phyloP scores from a whole-genome alignment of 768 basidiomycete genomes.

The Lactarius indigo region DNA sequence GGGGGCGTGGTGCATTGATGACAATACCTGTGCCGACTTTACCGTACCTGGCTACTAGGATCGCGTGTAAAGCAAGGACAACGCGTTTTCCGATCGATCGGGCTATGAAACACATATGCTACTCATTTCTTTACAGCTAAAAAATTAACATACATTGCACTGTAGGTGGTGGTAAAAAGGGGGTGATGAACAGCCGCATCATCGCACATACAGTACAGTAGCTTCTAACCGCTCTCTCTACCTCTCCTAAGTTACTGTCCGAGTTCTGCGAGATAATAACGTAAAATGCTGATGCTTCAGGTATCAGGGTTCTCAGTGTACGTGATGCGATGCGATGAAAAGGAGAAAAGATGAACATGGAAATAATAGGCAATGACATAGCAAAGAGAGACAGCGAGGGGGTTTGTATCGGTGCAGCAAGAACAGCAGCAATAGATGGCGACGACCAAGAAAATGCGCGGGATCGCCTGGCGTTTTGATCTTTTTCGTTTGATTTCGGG shows the following conservation, averaged over 20 bases:
- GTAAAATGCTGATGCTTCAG: conserved; percentile 4
- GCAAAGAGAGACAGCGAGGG: neutral
- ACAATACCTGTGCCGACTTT: too few species aligned
- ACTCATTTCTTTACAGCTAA: neutral
- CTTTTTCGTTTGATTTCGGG: neutral
- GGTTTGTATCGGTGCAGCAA: neutral
- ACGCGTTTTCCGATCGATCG: neutral
- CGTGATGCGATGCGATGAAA: neutral
- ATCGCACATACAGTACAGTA: neutral
- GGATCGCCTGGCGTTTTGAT: neutral
- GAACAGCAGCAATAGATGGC: neutral
- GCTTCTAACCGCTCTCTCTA: neutral
- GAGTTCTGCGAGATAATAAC: neutral
- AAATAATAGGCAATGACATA: neutral
- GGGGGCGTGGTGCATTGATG: neutral
- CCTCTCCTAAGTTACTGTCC: neutral
- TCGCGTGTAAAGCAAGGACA: too few species aligned
- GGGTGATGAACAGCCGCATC: neutral
- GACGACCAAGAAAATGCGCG: neutral
- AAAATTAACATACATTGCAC: neutral
- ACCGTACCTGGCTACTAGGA: too few species aligned
- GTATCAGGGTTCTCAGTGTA: conserved; percentile 9
- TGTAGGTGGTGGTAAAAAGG: neutral
- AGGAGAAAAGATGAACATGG: too few species aligned
- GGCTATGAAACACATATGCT: neutral